phyloP scores from a whole-genome alignment of 1,284 basidiomycete species.

The Phaffia rhodozyma region DNA sequence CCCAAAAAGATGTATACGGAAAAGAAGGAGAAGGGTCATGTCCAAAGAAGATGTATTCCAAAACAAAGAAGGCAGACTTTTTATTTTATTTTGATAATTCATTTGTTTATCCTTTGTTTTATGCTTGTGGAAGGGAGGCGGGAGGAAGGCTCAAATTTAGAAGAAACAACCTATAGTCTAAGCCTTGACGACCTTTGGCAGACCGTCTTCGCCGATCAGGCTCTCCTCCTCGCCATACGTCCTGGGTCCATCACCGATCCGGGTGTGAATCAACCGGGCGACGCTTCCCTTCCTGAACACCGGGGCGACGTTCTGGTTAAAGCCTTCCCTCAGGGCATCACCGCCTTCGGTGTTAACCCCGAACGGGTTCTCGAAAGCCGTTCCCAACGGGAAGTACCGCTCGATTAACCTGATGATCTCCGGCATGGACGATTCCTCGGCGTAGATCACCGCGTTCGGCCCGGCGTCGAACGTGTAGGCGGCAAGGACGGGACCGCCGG shows the following conservation, averaged over 20 bases:
- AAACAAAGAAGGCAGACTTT: too few species aligned
- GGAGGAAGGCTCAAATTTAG: too few species aligned
- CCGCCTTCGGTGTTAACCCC: conserved; percentile 34
- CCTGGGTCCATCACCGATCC: conserved; percentile 80
- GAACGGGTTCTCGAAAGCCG: conserved; percentile 64
- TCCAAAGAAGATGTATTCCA: too few species aligned
- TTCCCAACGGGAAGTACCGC: conserved; percentile 68
- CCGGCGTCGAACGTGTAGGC: conserved; percentile 99
- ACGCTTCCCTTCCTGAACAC: conserved; percentile 62
- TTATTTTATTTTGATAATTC: too few species aligned
- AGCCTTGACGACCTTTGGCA: conserved; percentile 31
- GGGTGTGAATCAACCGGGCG: conserved; percentile 77
- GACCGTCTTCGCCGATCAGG: conserved; percentile 34
- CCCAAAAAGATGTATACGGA: too few species aligned
- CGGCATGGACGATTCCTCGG: conserved; percentile 61
- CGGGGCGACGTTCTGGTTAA: conserved; percentile 65
- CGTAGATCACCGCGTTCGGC: conserved; percentile 97
- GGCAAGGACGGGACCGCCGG: conserved; percentile 57
- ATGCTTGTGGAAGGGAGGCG: too few species aligned
- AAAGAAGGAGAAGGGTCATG: too few species aligned
- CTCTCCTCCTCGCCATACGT: conserved; percentile 32
- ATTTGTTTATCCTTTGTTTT: too few species aligned
- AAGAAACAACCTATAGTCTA: background rate
- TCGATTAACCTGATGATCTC: conserved; percentile 64
- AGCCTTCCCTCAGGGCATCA: conserved; percentile 49